phyloP scores from a whole-genome alignment of 1,284 basidiomycete species.

The Ceratorhiza oryzae-sativae region DNA sequence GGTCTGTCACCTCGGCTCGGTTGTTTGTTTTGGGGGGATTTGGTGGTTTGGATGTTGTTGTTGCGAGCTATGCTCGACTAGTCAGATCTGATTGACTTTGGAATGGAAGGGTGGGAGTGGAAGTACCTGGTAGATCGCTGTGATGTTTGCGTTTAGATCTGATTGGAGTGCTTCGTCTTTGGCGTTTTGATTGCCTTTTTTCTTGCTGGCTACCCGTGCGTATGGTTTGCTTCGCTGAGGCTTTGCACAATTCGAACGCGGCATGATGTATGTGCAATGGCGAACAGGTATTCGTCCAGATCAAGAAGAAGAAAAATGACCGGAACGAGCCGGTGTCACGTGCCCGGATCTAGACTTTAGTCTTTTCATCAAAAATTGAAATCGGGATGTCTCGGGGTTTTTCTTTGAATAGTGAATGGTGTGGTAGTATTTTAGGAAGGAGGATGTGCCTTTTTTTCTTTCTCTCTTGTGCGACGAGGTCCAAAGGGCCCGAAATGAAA shows the following conservation, averaged over 20 bases:
- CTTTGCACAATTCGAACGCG: neutral
- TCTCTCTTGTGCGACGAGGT: no score
- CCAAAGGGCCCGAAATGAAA: no score
- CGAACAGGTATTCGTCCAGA: no score
- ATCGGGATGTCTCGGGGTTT: conserved; percentile 1
- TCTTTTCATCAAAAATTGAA: neutral
- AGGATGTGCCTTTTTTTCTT: no score
- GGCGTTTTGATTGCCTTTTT: neutral
- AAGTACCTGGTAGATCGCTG: conserved; percentile 15
- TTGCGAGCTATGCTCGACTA: neutral
- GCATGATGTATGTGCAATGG: neutral
- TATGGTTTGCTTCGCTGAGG: conserved; percentile 3
- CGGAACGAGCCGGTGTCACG: neutral
- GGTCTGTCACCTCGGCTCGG: neutral
- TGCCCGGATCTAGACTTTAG: neutral
- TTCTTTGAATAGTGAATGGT: neutral
- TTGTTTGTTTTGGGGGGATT: neutral
- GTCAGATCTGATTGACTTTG: no score
- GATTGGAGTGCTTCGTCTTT: conserved; percentile 14
- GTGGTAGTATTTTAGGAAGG: no score
- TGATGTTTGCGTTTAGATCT: neutral
- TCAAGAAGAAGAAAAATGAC: neutral
- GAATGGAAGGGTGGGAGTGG: neutral
- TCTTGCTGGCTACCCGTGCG: neutral
- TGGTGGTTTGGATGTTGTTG: no score